A percentile compares a stretch with the other conserved stretches of the same genome.
These are phyloP conservation scores for Musa beccarii DNA, from an alignment of 176 grass and related monocot genomes.

Conservation along the genomic window DNA sequence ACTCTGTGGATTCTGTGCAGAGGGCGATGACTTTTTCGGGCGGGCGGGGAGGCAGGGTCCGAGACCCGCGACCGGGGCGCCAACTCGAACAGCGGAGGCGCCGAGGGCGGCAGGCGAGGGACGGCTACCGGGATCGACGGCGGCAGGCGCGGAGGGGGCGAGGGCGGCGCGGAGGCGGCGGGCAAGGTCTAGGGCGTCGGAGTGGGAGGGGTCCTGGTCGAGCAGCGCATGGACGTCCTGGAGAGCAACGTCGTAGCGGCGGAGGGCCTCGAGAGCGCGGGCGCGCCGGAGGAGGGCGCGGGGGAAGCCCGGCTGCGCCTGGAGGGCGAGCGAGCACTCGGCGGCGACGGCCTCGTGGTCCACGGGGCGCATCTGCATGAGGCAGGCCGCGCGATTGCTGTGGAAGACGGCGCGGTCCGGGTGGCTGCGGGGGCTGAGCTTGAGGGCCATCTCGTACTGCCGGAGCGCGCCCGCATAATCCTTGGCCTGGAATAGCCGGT, in stretches of 20 bases:
- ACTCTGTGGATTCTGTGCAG: slow-evolving; percentile 7
- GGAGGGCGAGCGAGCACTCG: slow-evolving; percentile 87
- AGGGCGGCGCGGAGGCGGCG: slow-evolving; percentile 32
- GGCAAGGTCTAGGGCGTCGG: slow-evolving; percentile 55
- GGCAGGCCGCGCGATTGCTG: slow-evolving; percentile 90
- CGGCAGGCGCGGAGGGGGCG: slow-evolving; percentile 37
- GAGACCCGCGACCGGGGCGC: slow-evolving; percentile 41
- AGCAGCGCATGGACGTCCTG: slow-evolving; percentile 69
- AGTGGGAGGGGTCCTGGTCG: slow-evolving; percentile 50
- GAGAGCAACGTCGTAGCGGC: slow-evolving; percentile 69
- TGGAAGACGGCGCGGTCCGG: slow-evolving; percentile 87
- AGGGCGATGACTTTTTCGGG: slow-evolving; percentile 48
- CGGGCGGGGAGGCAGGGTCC: slow-evolving; percentile 74
- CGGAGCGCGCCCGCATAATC: slow-evolving; percentile 70
- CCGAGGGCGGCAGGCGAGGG: slow-evolving; percentile 75
- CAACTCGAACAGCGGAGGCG: slow-evolving; percentile 54
- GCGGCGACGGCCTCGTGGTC: slow-evolving; percentile 66
- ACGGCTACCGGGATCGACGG: slow-evolving; percentile 7
- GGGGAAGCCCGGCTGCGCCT: slow-evolving; percentile 78
- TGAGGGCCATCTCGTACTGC: slow-evolving; percentile 83
- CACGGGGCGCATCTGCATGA: slow-evolving; percentile 89
- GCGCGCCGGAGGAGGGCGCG: slow-evolving; percentile 86
- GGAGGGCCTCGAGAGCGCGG: slow-evolving; percentile 73
- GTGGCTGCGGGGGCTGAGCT: slow-evolving; percentile 62
- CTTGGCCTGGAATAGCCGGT: slow-evolving; percentile 80